Base-by-base conservation (phyloP, 768 basidiomycete species). In the Suillus clintonianus region DNA sequence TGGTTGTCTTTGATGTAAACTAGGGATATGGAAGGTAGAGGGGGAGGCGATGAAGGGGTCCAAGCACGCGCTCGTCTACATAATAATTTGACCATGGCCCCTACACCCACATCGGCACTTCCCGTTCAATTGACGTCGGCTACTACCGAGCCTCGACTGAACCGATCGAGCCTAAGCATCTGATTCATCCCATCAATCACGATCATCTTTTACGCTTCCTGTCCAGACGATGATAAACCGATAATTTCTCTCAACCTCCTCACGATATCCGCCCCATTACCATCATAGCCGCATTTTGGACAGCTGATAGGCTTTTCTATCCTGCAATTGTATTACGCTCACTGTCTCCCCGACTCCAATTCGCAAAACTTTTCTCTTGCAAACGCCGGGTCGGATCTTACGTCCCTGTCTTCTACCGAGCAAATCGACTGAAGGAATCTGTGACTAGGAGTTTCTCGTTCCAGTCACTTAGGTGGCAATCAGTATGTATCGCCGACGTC, bases 11-110 rank as follows among this genome's bases (percentile, higher is more conserved):
- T 53, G 30, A 53, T 32, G 19, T n/a, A 53, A 32, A 53, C 19
- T n/a, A 32, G 30, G 30, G 51, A 53, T 53, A 53, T 34, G 51
- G 32, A 53, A 53, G 19, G 30, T 19, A 53, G 32, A 53, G 32
- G 32, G 51, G 30, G 30, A 32, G 51, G 32, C 51, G 51, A 53
- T 53, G 51, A 53, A 30, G 48, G 48, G 48, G 27, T 50, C 8
- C 48, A 50, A 50, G 51, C 51, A 53, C 51, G 51, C 51, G 30
- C 51, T 32, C 17, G 30, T 53, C 30, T 53, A 53, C 51, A 53
- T 53, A 53, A 53, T 53, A 53, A 53, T 32, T 53, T 53, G 51
- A 32, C 30, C 30, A 53, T 53, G 51, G 51, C 51, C 51, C 51
- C 51, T 53, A 53, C 51, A 53, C 32, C 51, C 51, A 53, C 3